Percentiles rank a stretch among this genome's conserved stretches.
phyloP scores from a whole-genome alignment of 352 stramenopile genomes.

The Phytophthora podocarpi region DNA sequence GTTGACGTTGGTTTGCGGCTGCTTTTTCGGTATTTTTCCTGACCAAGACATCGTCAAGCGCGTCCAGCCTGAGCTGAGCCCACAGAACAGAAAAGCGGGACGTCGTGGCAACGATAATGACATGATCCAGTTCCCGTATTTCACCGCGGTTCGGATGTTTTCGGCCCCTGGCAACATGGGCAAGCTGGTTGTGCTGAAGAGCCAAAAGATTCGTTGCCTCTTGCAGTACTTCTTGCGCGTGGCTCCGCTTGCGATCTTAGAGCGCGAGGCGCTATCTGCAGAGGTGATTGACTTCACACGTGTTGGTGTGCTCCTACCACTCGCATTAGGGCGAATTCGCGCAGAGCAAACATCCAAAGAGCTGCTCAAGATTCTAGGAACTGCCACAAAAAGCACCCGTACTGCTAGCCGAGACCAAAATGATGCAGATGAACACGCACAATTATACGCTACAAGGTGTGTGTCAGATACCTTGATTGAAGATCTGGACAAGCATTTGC shows the following conservation, averaged over 20 bases:
- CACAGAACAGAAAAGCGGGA: slow-evolving; percentile 6
- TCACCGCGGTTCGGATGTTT: slow-evolving; percentile 54
- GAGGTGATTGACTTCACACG: slow-evolving; percentile 70
- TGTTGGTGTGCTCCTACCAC: slow-evolving; percentile 36
- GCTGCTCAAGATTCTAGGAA: slow-evolving; percentile 23
- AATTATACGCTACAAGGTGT: slow-evolving; percentile 25
- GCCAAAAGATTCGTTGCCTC: slow-evolving; percentile 71
- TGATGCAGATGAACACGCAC: background rate
- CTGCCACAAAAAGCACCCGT: background rate
- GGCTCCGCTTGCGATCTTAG: slow-evolving; percentile 35
- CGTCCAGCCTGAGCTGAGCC: background rate
- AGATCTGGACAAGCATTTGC: slow-evolving; percentile 60
- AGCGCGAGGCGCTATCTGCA: slow-evolving; percentile 10
- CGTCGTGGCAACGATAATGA: slow-evolving; percentile 9
- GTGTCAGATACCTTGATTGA: slow-evolving; percentile 64
- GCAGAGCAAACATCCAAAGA: slow-evolving; percentile 20
- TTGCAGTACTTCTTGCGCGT: slow-evolving; percentile 74
- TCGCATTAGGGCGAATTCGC: background rate
- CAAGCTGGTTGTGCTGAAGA: slow-evolving; percentile 46
- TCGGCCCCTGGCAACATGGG: slow-evolving; percentile 24
- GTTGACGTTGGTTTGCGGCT: slow-evolving; percentile 52
- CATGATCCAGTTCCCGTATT: slow-evolving; percentile 55
- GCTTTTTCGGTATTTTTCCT: slow-evolving; percentile 72
- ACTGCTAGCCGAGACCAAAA: background rate
- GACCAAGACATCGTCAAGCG: slow-evolving; percentile 39